Evolutionary conservation across 2,329 filamentous ascomycete species (phyloP).

Genomic region (Aspergillus quadrilineatus): DNA sequence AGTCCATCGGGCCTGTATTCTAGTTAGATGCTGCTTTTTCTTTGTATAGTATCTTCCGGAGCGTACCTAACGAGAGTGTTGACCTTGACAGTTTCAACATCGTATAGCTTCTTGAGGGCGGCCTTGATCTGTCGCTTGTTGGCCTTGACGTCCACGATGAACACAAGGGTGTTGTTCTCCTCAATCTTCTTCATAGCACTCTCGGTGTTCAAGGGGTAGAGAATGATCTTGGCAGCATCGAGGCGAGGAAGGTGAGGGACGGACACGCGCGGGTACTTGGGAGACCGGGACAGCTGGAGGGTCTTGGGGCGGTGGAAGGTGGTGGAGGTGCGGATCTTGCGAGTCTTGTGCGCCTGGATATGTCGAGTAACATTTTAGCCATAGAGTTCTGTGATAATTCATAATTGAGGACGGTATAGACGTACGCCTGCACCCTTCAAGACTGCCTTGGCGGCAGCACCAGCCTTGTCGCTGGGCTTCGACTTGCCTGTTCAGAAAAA

Average conservation of each 20-base stretch:
- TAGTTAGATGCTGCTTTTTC: background rate
- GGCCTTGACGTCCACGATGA: constrained; percentile 94
- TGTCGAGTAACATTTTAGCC: constrained; percentile 14
- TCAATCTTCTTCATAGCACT: constrained; percentile 99
- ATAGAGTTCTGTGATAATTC: background rate
- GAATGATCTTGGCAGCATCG: constrained; percentile 95
- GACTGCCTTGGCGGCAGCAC: constrained; percentile 90
- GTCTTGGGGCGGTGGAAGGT: constrained; percentile 99
- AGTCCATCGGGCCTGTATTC: constrained; percentile 76
- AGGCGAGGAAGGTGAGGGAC: constrained; percentile 86
- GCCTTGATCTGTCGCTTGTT: constrained; percentile 99
- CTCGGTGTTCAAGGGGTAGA: constrained; percentile 99
- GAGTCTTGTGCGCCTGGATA: constrained; percentile 74
- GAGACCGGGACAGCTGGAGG: constrained; percentile 80
- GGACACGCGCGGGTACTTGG: constrained; percentile 97
- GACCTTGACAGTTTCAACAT: constrained; percentile 97
- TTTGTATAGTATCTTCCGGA: background rate
- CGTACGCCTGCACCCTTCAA: constrained; percentile 96
- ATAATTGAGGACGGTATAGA: constrained; percentile 29
- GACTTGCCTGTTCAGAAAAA: constrained; percentile 35
- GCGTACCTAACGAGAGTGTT: constrained; percentile 94
- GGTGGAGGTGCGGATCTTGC: constrained; percentile 88
- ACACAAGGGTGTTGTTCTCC: constrained; percentile 99
- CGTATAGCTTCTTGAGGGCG: constrained; percentile 98
- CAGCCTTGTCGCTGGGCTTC: constrained; percentile 76